These are phyloP conservation scores for Hsuehochloa calcarea DNA, from an alignment of 176 grass and related monocot species.

Conservation along the genomic window DNA sequence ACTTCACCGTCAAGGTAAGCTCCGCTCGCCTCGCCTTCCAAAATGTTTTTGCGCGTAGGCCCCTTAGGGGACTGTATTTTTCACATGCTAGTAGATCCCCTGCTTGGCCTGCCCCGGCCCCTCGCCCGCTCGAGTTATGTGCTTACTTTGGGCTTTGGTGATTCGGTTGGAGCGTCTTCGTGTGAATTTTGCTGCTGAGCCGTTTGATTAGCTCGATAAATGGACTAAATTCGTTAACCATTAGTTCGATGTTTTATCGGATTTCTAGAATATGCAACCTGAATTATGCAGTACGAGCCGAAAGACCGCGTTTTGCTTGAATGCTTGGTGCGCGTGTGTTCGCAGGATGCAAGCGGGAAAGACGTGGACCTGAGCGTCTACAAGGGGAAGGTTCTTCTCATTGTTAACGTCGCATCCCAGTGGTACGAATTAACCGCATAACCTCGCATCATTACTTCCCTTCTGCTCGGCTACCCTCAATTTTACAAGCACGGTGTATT, in stretches of 20 bases:
- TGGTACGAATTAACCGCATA: constrained; percentile 46
- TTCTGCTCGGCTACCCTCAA: neutral
- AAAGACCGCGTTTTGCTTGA: neutral
- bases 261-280: neutral
- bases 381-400: constrained; percentile 89
- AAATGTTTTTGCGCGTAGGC: neutral
- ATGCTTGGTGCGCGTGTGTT: neutral
- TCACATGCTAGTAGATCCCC: neutral
- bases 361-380: constrained; percentile 89
- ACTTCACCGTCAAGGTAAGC: constrained; percentile 90
- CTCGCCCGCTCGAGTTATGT: neutral
- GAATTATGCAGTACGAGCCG: neutral
- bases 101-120: neutral
- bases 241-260: neutral
- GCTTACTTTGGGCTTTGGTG: neutral
- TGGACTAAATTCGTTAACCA: neutral
- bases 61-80: neutral
- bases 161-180: neutral
- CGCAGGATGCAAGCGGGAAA: constrained; percentile 79
- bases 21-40: neutral
- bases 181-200: neutral
- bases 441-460: neutral
- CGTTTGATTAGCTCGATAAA: neutral
- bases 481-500: neutral
- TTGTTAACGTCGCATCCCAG: constrained; percentile 92